phyloP scores from a whole-genome alignment of 768 basidiomycete genomes.

The Psilocybe cubensis region DNA sequence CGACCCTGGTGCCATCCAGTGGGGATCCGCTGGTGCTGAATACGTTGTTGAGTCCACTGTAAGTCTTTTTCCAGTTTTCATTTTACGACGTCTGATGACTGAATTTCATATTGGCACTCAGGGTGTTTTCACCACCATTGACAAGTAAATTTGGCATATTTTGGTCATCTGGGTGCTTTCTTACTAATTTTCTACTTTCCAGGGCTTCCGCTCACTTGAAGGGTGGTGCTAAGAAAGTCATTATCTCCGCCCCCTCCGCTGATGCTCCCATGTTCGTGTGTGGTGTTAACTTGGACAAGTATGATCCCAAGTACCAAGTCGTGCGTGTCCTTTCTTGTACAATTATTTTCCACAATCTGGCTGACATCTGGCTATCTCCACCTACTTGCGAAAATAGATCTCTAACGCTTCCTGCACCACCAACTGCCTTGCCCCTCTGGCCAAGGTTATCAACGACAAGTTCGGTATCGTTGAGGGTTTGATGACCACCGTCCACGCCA shows the following conservation, averaged over 20 bases:
- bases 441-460: slow-evolving; percentile 97
- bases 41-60: slow-evolving; percentile 98
- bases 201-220: slow-evolving; percentile 93
- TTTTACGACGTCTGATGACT: slow-evolving; percentile 16
- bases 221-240: slow-evolving; percentile 99
- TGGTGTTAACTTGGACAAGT: slow-evolving; percentile 94
- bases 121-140: slow-evolving; percentile 97
- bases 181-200: slow-evolving; percentile 17
- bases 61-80: slow-evolving; percentile 28
- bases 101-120: slow-evolving; percentile 27
- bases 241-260: slow-evolving; percentile 98
- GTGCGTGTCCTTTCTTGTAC: slow-evolving; percentile 44
- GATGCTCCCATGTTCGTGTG: slow-evolving; percentile 95
- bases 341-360: not conserved
- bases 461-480: slow-evolving; percentile 96
- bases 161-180: not conserved
- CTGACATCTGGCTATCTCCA: slow-evolving; percentile 9
- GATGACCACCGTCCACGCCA: slow-evolving; percentile 98
- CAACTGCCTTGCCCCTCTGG: slow-evolving; percentile 99
- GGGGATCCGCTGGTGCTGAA: slow-evolving; percentile 80
- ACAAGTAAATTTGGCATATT: slow-evolving; percentile 59
- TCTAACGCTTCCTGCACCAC: slow-evolving; percentile 99
- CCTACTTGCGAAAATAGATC: slow-evolving; percentile 51
- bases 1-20: slow-evolving; percentile 85
- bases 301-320: slow-evolving; percentile 88